Evolutionary conservation across 2,329 filamentous ascomycete genomes (phyloP), one percentile per base, ranked within the genome.

Genomic region (Beauveria sp.): DNA sequence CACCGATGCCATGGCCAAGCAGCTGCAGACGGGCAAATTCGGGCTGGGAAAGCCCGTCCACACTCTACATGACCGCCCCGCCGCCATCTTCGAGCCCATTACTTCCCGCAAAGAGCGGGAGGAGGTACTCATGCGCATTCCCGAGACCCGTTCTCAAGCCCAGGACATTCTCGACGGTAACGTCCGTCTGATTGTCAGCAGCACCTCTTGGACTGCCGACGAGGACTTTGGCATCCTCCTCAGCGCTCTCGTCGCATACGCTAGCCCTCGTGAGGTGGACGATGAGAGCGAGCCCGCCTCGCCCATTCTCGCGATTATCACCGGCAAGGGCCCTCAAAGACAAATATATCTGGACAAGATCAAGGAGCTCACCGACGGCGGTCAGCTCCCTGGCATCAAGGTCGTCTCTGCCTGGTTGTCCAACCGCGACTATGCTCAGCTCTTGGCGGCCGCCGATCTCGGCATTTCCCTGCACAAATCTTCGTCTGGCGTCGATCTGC

Each of bases 131-230:
- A 73, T 78, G 9, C 78, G 79, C 2, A 77, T 96, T 8, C 79
- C 86, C 1, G 85, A 89, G 67, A 89, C 90, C 0, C 76, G 78
- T 12, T 73, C 80, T 10, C 76, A 88, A 54, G 85, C 84, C 0
- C 71, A 81, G 8, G 77, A 82, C 56, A 83, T 93, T 37, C 70
- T 84, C 24, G 75, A 79, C 18, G 83, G 84, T 5, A 77, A 77
- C 9, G 83, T 84, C 59, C 85, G 83, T 34, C 80, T 99, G 3
- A 76, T 99, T 8, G 90, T 97, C 43, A 96, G 91, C 75, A 94
- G 92, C 62, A 99, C 94, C 0, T 97, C 92, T 12, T 99, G 94
- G 94, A 99, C 94, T 0, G 85, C 92, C 0, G 94, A 99, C 69
- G 94, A 99, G 73, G 93, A 99, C 73, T 97, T 99, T 71, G 87